These are phyloP conservation scores for Trichomonas vaginalis DNA, from an alignment of 208 protist species.

Conservation along the genomic window DNA sequence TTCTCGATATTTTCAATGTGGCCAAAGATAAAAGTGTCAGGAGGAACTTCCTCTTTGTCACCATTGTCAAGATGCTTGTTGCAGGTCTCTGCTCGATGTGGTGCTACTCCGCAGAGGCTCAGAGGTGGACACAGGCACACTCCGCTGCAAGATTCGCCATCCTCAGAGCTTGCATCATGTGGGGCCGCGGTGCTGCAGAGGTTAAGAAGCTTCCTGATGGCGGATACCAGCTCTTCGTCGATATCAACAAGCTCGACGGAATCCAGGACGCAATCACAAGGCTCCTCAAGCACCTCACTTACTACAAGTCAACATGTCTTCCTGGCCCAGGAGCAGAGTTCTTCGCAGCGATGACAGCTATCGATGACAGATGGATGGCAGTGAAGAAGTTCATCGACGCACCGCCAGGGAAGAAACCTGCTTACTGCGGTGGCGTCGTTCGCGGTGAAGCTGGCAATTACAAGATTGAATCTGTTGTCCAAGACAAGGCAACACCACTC, in stretches of 20 bases:
- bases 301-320: background rate
- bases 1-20: slow-evolving; percentile 28
- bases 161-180: background rate
- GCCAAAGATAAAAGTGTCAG: background rate
- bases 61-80: slow-evolving; percentile 12
- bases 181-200: background rate
- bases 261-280: background rate
- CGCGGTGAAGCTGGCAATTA: background rate
- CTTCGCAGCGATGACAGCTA: background rate
- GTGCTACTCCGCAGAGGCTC: background rate
- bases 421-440: background rate
- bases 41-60: background rate
- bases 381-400: background rate
- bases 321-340: background rate
- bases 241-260: background rate
- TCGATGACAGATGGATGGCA: background rate
- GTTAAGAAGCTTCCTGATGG: background rate
- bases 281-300: background rate
- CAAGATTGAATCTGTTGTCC: background rate
- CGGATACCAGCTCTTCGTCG: background rate
- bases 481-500: background rate
- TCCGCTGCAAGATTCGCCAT: slow-evolving; percentile 20
- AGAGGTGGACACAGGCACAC: slow-evolving; percentile 32
- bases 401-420: too few species aligned
- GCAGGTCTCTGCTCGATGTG: slow-evolving; percentile 21